Conservation (phyloP, 108 stramenopile species). For the Cyclotella kingstonii region DNA sequence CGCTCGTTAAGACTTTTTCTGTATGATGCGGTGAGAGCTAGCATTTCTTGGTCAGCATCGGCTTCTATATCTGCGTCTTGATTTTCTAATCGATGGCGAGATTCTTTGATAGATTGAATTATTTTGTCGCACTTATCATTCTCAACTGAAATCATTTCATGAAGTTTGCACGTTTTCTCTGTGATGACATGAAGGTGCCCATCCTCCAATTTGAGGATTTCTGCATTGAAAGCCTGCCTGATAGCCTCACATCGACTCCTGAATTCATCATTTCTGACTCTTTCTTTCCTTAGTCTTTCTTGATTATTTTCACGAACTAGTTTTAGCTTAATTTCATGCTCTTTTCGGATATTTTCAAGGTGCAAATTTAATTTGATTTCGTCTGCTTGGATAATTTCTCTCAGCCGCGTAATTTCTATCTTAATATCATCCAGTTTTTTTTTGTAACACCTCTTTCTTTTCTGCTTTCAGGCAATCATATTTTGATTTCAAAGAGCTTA, state of each 20-base stretch:
- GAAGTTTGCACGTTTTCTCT: not conserved
- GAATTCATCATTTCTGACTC: slow-evolving; percentile 3
- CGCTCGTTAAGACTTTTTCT: not conserved
- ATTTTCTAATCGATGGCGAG: not conserved
- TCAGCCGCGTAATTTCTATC: not conserved
- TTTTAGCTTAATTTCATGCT: not conserved
- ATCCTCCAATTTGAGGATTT: not conserved
- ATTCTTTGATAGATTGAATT: not conserved
- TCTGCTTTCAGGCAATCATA: not conserved
- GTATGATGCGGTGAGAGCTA: not conserved
- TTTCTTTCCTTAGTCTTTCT: not conserved
- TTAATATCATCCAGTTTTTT: not conserved
- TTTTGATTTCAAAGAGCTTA: not conserved
- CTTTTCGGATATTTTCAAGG: not conserved
- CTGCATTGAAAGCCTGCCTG: not conserved
- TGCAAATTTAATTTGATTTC: not conserved
- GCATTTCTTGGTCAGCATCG: not conserved
- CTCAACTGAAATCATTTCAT: not conserved
- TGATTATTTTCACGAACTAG: not conserved
- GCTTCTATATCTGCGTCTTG: not conserved
- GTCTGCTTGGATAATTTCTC: not conserved
- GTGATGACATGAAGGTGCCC: not conserved
- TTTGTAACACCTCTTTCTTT: not conserved
- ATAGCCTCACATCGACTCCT: not conserved
- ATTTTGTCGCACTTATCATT: not conserved